phyloP scores from a whole-genome alignment of 441 rosid species.

The Brassica balearica region DNA sequence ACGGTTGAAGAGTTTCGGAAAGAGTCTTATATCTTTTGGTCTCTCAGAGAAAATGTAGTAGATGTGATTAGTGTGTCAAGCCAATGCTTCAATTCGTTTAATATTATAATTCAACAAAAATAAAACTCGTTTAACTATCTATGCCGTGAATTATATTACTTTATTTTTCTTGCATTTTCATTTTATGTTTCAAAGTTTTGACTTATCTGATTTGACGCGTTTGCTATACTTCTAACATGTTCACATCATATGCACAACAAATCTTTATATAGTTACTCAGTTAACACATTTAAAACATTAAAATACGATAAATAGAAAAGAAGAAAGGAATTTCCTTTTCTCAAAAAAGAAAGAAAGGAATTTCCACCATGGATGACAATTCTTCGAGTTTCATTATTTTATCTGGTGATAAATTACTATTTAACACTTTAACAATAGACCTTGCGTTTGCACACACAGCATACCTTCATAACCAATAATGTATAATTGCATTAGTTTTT shows the following conservation, averaged over 20 bases:
- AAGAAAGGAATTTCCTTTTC: background rate
- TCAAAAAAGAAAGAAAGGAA: background rate
- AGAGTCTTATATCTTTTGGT: background rate
- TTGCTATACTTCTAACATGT: background rate
- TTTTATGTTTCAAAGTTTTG: background rate
- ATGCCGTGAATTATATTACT: background rate
- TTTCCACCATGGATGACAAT: background rate
- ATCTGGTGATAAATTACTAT: background rate
- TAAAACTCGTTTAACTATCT: background rate
- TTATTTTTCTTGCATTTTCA: background rate
- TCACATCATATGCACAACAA: background rate
- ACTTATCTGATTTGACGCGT: background rate
- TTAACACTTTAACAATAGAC: background rate
- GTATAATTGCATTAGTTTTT: background rate
- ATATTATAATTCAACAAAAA: background rate
- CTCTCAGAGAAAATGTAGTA: background rate
- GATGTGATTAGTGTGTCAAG: background rate
- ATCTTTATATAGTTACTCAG: background rate
- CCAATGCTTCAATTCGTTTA: background rate
- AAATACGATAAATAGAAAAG: background rate
- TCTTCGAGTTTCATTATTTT: background rate
- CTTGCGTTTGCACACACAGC: constrained; percentile 25
- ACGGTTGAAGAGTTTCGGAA: too few relatives aligned
- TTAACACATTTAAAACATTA: background rate
- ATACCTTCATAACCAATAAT: constrained; percentile 9